Evolutionary conservation across 352 stramenopile species (phyloP), one percentile per base, ranked within the genome.

Genomic region (Globisporangium mamillatum): DNA sequence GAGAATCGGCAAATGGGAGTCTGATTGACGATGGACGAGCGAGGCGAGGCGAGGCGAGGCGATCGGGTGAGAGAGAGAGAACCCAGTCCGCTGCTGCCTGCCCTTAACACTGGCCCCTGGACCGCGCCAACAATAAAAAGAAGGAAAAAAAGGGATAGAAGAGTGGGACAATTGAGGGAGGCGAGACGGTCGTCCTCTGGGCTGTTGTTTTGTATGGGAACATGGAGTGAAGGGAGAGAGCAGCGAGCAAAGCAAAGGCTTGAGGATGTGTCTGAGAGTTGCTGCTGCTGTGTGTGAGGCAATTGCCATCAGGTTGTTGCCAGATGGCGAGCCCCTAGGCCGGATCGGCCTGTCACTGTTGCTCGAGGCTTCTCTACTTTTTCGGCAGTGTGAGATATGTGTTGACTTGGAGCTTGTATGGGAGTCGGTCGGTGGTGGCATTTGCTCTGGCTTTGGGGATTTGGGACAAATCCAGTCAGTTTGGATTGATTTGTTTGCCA

Each of bases 1-100:
- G 41, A 64, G 59, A 64, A 64, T 64, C 59, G 59, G 59, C 59
- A 54, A 64, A 64, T 64, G 59, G 38, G 59, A 64, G 59, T 55
- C 38, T 64, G 58, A 64, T 36, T 22, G 58, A 64, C 16, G 41
- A 20, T 50, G 41, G 38, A 46, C 41, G 41, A 41, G 41, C 41
- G 41, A 50, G 41, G 34, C 27, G n/a, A 53, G n/a, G 32, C 32
- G 32, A 38, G 29, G 29, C 29, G 29, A 32, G 29, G 29, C 29
- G 25, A 60, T 29, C 32, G 20, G 5, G 53, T 44, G 55, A 60
- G 44, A 52, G 44, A 52, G 44, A 52, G 29, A 32, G 27, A 29
- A 29, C 27, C 27, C 27, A n/a, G 1, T 6, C 1, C 1, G 44
- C 18, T 52, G 44, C 44, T 20, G 4, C 8, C 41, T 48, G 41